phyloP scores from a whole-genome alignment of 1,284 basidiomycete genomes.

The Cryptococcus sp. region DNA sequence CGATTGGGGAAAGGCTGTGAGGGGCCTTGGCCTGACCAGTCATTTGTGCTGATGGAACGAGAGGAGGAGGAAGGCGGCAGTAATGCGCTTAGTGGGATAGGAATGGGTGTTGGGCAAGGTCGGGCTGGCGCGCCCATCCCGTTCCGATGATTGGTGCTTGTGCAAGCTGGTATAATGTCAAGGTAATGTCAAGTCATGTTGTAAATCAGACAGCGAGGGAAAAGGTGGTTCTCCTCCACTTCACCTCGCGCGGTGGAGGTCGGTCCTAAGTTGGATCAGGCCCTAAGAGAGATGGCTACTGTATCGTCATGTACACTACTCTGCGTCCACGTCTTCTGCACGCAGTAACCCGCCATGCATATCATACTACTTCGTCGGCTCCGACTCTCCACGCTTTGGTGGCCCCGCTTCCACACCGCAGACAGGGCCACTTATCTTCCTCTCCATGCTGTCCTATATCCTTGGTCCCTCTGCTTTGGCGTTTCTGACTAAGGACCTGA shows the following conservation, averaged over 20 bases:
- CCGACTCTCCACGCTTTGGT: slow-evolving; percentile 39
- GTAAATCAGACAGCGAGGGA: background rate
- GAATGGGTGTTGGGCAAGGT: background rate
- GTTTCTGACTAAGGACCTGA: slow-evolving; percentile 10
- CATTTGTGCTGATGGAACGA: background rate
- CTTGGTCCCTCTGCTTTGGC: slow-evolving; percentile 3
- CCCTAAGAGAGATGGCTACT: background rate
- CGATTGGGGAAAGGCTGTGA: slow-evolving; percentile 16
- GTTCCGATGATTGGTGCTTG: too few relatives aligned
- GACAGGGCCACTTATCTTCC: slow-evolving; percentile 66
- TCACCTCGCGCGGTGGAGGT: slow-evolving; percentile 10
- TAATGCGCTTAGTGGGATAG: slow-evolving; percentile 28
- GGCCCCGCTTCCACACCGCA: slow-evolving; percentile 64
- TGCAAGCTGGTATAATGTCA: too few relatives aligned
- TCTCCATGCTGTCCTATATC: slow-evolving; percentile 11
- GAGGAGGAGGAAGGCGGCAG: slow-evolving; percentile 20
- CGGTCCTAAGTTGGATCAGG: background rate
- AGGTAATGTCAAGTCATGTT: too few relatives aligned
- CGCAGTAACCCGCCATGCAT: background rate
- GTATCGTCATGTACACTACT: background rate
- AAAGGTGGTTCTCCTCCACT: slow-evolving; percentile 11
- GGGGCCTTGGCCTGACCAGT: background rate
- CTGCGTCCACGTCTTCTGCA: background rate
- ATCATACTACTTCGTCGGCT: background rate
- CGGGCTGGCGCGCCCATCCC: background rate